Base-by-base conservation (phyloP, 2,329 filamentous ascomycete species). In the Cercospora nicotianae region DNA sequence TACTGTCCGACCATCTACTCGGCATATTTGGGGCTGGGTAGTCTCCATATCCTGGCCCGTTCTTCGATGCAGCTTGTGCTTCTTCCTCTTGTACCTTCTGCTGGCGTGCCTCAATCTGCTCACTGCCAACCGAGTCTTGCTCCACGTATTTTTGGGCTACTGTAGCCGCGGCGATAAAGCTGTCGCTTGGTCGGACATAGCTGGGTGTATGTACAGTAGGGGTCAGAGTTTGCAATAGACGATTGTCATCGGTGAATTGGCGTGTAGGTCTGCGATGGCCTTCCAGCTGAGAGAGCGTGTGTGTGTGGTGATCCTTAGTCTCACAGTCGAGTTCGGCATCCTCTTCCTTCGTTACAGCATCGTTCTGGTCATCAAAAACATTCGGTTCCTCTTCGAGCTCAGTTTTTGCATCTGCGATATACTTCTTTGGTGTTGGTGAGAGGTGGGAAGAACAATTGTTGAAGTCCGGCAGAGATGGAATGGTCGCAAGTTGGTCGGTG, bases 1-100 rank as follows among this genome's bases (percentile, higher is more conserved):
- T 75, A 64, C 73, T 75, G 51, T 67, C 63, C 6, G 75, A 76
- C 75, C 75, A 76, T 63, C 74, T 76, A 63, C 75, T 76, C 6
- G 66, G 16, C 13, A 42, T 33, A 20, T 26, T 42, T 42, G 33
- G 36, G 18, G 33, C 33, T 12, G 31, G 2, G 12, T 0, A 8
- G 20, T 16, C 59, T n/a, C 36, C 33, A 28, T 39, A 23, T 28
- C 1, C 23, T 30, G 2, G 51, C 51, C 1, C n/a, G 13, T 16
- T 30, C 53, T 26, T 31, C 53, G 23, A 57, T 57, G 23, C 23
- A 30, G 26, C 53, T 30, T 16, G 53, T 10, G n/a, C 23, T 16
- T 31, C 45, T 31, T 57, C 26, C 8, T 31, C 6, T 31, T 5
- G 12, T 18, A 2, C 53, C 31, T 31, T 30, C 3, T 9, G 10